Base-by-base conservation (phyloP, 352 stramenopile genomes). In the Thalassiosira exigua region DNA sequence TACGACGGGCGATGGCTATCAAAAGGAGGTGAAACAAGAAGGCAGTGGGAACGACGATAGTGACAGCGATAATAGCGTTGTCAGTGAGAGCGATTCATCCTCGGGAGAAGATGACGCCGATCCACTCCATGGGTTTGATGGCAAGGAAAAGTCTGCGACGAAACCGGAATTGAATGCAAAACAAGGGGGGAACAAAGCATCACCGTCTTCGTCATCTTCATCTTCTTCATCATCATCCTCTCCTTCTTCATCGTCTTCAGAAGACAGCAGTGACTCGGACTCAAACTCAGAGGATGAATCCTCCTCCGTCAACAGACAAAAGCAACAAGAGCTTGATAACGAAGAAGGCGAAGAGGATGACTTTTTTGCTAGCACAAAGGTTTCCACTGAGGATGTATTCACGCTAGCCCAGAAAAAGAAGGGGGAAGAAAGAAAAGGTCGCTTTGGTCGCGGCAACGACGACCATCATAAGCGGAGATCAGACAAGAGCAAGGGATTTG, bases 31-130 rank as follows among this genome's bases (percentile, higher is more conserved):
- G 12, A 66, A 65, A 57, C 30, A 14, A 36, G 19, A 24, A 48
- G 48, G 42, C 42, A 17, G 53, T 30, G 44, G 53, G 17, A 60
- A 30, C 24, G 26, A 50, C 57, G 42, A 58, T 33, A 46, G 53
- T 30, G 53, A 46, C 27, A 60, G 48, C 50, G 50, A 54, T 50
- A 56, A 26, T 64, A 74, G 57, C 32, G 59, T 26, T 19, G 51
- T 26, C 29, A 30, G 27, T 48, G 56, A 66, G 22, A 75, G 83
- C 64, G 81, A 68, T 46, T 85, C 75, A 12, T 82, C 69, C 26
- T 82, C 72, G 4, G 61, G 81, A 24, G 73, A 87, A 50, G 76
- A 91, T 51, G 67, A 79, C 22, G 58, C 69, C 29, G 53, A 78
- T 72, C 73, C 65, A 26, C 17, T 81, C 46, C 5, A 26, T 26